These are phyloP conservation scores for Porogramme epimiltina DNA, from an alignment of 1,284 basidiomycete genomes.

Conservation along the genomic window DNA sequence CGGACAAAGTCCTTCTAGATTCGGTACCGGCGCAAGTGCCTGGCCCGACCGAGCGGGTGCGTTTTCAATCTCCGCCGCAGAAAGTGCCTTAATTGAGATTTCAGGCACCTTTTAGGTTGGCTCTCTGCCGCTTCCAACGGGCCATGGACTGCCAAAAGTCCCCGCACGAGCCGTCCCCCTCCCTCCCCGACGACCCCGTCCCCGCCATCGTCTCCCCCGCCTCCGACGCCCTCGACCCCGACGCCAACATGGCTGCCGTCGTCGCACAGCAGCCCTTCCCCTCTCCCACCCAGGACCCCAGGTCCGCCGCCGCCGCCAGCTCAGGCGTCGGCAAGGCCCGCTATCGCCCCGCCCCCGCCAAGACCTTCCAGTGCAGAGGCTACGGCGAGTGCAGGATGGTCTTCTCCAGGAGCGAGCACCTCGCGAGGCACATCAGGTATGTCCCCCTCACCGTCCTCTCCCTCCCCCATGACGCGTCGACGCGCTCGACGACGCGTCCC, in stretches of 20 bases:
- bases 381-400: constrained; percentile 97
- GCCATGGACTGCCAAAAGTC: constrained; percentile 32
- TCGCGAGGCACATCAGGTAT: constrained; percentile 93
- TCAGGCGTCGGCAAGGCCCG: constrained; percentile 50
- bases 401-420: constrained; percentile 92
- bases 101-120: constrained; percentile 38
- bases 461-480: constrained; percentile 21
- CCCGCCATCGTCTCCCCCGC: constrained; percentile 1
- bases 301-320: constrained; percentile 13
- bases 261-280: constrained; percentile 19
- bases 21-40: constrained; percentile 29
- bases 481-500: too few species aligned
- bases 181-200: neutral
- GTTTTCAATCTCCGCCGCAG: constrained; percentile 22
- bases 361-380: constrained; percentile 93
- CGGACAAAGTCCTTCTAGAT: constrained; percentile 13
- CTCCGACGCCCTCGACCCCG: neutral
- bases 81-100: constrained; percentile 32
- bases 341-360: constrained; percentile 77
- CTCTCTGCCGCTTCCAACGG: constrained; percentile 24
- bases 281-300: constrained; percentile 6
- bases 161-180: constrained; percentile 15
- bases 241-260: constrained; percentile 29
- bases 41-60: constrained; percentile 23
- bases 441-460: too few species aligned